Conservation (phyloP, 2,329 filamentous ascomycete species). For the Fusarium luffae region DNA sequence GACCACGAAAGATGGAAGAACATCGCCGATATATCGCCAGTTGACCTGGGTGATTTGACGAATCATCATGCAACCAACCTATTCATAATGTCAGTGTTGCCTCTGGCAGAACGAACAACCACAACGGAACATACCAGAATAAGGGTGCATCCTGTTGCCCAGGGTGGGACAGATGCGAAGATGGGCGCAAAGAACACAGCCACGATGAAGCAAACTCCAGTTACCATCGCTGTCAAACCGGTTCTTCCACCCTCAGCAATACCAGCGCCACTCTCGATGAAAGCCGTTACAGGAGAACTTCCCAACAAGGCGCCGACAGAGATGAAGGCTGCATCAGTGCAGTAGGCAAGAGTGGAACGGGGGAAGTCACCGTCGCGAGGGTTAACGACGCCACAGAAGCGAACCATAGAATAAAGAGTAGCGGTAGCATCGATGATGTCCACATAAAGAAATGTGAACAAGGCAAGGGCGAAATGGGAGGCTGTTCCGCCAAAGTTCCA, state of each 20-base stretch:
- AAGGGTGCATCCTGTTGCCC: conserved; percentile 80
- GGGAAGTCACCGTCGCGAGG: conserved; percentile 82
- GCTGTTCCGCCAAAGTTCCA: conserved; percentile 69
- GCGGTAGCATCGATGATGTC: conserved; percentile 83
- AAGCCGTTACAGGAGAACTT: conserved; percentile 77
- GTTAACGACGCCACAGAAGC: conserved; percentile 75
- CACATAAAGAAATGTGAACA: conserved; percentile 83
- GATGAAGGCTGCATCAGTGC: conserved; percentile 76
- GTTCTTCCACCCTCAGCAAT: conserved; percentile 81
- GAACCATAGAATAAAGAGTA: conserved; percentile 84
- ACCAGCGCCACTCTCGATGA: conserved; percentile 80
- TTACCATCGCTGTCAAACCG: conserved; percentile 75
- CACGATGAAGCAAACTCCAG: conserved; percentile 76
- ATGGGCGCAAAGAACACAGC: conserved; percentile 81
- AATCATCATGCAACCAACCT: conserved; percentile 83
- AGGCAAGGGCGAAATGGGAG: conserved; percentile 74
- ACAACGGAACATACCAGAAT: conserved; percentile 63
- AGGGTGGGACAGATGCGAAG: conserved; percentile 80
- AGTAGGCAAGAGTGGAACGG: conserved; percentile 83
- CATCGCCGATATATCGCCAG: conserved; percentile 80
- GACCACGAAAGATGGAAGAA: conserved; percentile 79
- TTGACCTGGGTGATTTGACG: conserved; percentile 79
- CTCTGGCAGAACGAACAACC: fast-evolving
- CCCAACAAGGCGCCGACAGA: conserved; percentile 77
- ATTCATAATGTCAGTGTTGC: conserved; percentile 5